phyloP scores from a whole-genome alignment of 129 eudicot species.

The Rutidosis leptorrhynchoides region DNA sequence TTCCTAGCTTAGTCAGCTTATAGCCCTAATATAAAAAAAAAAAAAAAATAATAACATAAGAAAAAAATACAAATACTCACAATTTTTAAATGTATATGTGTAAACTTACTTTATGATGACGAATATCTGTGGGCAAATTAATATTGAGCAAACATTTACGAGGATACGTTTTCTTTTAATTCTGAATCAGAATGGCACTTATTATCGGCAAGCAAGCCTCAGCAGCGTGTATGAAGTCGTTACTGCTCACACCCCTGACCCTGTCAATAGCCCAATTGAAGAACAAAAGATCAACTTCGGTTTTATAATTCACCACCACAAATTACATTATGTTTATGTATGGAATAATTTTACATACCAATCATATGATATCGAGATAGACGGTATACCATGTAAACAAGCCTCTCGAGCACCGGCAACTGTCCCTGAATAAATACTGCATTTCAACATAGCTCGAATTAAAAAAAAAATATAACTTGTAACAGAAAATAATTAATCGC shows the following conservation, averaged over 20 bases:
- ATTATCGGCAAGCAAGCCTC: slow-evolving; percentile 92
- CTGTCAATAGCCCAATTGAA: slow-evolving; percentile 31
- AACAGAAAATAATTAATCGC: neutral
- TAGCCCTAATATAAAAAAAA: slow-evolving; percentile 57
- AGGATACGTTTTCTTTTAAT: slow-evolving; percentile 57
- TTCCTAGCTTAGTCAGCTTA: slow-evolving; percentile 79
- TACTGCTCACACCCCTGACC: slow-evolving; percentile 63
- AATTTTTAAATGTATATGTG: slow-evolving; percentile 5
- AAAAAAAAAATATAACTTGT: slow-evolving; percentile 16
- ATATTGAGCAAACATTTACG: slow-evolving; percentile 68
- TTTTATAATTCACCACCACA: neutral
- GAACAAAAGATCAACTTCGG: slow-evolving; percentile 5
- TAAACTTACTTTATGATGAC: slow-evolving; percentile 64
- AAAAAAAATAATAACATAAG: too few relatives aligned
- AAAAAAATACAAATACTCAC: neutral
- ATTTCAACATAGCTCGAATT: slow-evolving; percentile 21
- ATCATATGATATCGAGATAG: slow-evolving; percentile 79
- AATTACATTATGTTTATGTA: neutral
- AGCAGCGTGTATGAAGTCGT: slow-evolving; percentile 74
- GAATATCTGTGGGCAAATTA: slow-evolving; percentile 73
- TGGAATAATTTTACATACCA: slow-evolving; percentile 47
- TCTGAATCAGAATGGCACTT: slow-evolving; percentile 50
- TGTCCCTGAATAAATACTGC: slow-evolving; percentile 94
- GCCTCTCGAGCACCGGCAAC: slow-evolving; percentile 98
- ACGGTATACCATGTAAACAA: slow-evolving; percentile 64